Percentiles rank a stretch among this genome's conserved stretches.
These are phyloP conservation scores for Phaffomyces opuntiae DNA, from an alignment of 805 yeast species.

Conservation along the genomic window DNA sequence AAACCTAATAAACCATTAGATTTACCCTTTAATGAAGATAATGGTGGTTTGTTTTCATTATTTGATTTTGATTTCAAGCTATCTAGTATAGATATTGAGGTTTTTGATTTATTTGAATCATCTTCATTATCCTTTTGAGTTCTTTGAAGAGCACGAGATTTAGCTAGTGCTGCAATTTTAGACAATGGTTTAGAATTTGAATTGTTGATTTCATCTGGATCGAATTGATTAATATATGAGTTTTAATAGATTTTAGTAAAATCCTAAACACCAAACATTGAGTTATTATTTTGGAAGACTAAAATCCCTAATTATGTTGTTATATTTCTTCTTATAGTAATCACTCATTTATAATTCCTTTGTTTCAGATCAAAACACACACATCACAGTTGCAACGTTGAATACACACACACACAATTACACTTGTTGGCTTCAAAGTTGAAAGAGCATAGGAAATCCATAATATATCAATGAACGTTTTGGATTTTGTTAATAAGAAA, in stretches of 20 bases:
- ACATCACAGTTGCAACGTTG: no score
- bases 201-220: constrained; percentile 8
- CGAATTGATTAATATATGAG: not conserved
- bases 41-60: not conserved
- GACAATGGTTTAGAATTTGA: constrained; percentile 10
- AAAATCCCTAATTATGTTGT: not conserved
- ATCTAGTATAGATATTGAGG: constrained; percentile 19
- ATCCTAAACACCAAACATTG: not conserved
- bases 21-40: not conserved
- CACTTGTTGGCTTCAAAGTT: not conserved
- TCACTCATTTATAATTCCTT: no score
- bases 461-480: constrained; percentile 1
- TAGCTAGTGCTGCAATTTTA: constrained; percentile 19
- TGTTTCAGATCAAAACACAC: no score
- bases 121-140: not conserved
- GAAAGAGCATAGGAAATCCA: not conserved
- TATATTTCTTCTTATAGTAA: not conserved
- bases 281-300: not conserved
- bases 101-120: not conserved
- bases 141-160: constrained; percentile 16
- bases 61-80: constrained; percentile 7
- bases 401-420: no score
- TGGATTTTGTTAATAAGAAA: constrained; percentile 18
- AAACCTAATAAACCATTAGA: not conserved
- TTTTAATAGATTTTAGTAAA: no score